phyloP scores from a whole-genome alignment of 352 stramenopile species.

The Pythium vanterpoolii region DNA sequence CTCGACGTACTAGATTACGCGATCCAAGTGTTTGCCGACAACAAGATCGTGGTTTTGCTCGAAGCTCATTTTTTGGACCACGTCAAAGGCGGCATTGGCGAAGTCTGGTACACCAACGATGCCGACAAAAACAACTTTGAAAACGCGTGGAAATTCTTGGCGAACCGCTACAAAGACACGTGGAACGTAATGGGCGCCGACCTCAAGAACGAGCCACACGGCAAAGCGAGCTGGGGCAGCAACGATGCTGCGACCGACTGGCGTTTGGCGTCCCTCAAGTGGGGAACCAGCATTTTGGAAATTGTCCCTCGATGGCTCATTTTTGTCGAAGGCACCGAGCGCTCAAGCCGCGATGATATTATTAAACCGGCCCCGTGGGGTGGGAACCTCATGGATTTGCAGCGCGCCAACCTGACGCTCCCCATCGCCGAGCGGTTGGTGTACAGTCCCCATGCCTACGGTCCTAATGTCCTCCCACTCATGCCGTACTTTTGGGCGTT shows the following conservation, averaged over 20 bases:
- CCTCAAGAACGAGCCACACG: slow-evolving; percentile 60
- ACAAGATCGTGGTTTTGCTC: slow-evolving; percentile 41
- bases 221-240: slow-evolving; percentile 41
- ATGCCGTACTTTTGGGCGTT: too few species aligned
- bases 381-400: slow-evolving; percentile 38
- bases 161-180: slow-evolving; percentile 26
- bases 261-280: slow-evolving; percentile 31
- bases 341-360: slow-evolving; percentile 23
- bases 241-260: slow-evolving; percentile 38
- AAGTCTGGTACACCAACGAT: slow-evolving; percentile 44
- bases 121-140: slow-evolving; percentile 17
- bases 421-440: slow-evolving; percentile 41
- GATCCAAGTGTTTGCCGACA: slow-evolving; percentile 26
- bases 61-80: slow-evolving; percentile 44
- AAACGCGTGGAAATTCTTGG: slow-evolving; percentile 37
- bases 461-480: slow-evolving; percentile 43
- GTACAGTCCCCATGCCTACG: slow-evolving; percentile 51
- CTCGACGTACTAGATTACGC: slow-evolving; percentile 53
- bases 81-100: slow-evolving; percentile 28
- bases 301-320: slow-evolving; percentile 45
- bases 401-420: slow-evolving; percentile 8
- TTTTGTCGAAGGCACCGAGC: slow-evolving; percentile 53
- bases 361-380: slow-evolving; percentile 48
- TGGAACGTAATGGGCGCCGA: slow-evolving; percentile 56
- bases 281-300: slow-evolving; percentile 23